These are phyloP conservation scores for Helminthosporium solani DNA, from an alignment of 2,329 filamentous ascomycete genomes.

Conservation along the genomic window DNA sequence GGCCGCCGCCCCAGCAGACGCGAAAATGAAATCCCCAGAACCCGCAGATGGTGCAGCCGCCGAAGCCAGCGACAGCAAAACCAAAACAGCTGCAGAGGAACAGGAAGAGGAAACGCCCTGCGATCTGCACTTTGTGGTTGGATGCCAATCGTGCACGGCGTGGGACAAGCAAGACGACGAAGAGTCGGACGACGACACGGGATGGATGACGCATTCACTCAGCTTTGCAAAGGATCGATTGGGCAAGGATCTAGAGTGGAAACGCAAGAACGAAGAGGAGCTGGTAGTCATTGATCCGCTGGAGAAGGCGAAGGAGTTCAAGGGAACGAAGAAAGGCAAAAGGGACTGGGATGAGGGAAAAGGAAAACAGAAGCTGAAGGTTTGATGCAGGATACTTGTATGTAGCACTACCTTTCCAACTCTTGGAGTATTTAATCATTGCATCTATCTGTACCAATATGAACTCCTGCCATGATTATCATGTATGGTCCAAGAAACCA, in stretches of 20 bases:
- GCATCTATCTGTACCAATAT: too few relatives aligned
- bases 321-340: slow-evolving; percentile 50
- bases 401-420: too few relatives aligned
- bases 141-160: slow-evolving; percentile 86
- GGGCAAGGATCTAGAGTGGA: slow-evolving; percentile 88
- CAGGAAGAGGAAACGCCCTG: slow-evolving; percentile 63
- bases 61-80: slow-evolving; percentile 6
- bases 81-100: slow-evolving; percentile 13
- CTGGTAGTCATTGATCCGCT: slow-evolving; percentile 89
- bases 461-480: too few relatives aligned
- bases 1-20: slow-evolving; percentile 33
- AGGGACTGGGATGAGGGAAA: slow-evolving; percentile 31
- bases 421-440: too few relatives aligned
- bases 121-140: slow-evolving; percentile 92
- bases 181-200: slow-evolving; percentile 59
- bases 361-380: slow-evolving; percentile 22
- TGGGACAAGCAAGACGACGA: slow-evolving; percentile 74
- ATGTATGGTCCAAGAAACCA: too few relatives aligned
- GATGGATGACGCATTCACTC: slow-evolving; percentile 84
- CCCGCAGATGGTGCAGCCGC: slow-evolving; percentile 29
- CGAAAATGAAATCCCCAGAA: slow-evolving; percentile 33
- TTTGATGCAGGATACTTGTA: not conserved
- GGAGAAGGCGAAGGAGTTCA: slow-evolving; percentile 74
- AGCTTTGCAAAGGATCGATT: slow-evolving; percentile 86
- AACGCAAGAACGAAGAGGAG: slow-evolving; percentile 87